Percentiles rank a stretch among this genome's conserved stretches.
phyloP scores from a whole-genome alignment of 331 rosid genomes.

The Quercus tomentella region DNA sequence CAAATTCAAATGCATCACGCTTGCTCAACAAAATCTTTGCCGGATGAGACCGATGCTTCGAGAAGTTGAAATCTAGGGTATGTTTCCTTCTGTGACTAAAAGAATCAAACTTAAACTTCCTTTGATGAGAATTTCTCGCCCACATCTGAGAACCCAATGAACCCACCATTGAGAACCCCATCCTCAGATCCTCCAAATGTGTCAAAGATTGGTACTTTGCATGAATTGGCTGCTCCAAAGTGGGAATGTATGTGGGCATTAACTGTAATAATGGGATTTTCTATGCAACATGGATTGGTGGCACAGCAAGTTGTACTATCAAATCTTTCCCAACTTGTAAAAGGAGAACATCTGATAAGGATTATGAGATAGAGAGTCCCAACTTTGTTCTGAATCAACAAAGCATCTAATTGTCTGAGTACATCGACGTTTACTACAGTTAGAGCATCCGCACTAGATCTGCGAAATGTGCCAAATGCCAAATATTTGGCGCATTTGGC shows the following conservation, averaged over 20 bases:
- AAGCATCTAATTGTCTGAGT: too few relatives aligned
- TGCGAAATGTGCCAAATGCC: too few relatives aligned
- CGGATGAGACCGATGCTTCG: slow-evolving; percentile 23
- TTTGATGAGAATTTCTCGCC: slow-evolving; percentile 24
- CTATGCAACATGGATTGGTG: neutral
- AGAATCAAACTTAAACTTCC: slow-evolving; percentile 26
- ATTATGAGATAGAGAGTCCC: neutral
- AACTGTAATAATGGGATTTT: neutral
- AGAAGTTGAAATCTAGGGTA: slow-evolving; percentile 31
- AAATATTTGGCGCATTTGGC: too few relatives aligned
- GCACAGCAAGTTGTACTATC: neutral
- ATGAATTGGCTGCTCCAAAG: neutral
- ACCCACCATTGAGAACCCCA: slow-evolving; percentile 53
- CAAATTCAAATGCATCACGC: slow-evolving; percentile 37
- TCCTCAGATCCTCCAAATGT: slow-evolving; percentile 13
- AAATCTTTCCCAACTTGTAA: neutral
- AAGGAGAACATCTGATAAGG: neutral
- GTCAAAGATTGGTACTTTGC: neutral
- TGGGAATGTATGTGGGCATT: neutral
- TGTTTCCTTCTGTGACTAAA: slow-evolving; percentile 15
- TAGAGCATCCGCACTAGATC: too few relatives aligned
- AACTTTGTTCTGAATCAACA: too few relatives aligned
- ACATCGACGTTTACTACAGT: too few relatives aligned
- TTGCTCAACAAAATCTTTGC: slow-evolving; percentile 31
- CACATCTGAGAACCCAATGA: slow-evolving; percentile 45